phyloP scores from a whole-genome alignment of 179 eudicot genomes.

The Drosera spatulata region DNA sequence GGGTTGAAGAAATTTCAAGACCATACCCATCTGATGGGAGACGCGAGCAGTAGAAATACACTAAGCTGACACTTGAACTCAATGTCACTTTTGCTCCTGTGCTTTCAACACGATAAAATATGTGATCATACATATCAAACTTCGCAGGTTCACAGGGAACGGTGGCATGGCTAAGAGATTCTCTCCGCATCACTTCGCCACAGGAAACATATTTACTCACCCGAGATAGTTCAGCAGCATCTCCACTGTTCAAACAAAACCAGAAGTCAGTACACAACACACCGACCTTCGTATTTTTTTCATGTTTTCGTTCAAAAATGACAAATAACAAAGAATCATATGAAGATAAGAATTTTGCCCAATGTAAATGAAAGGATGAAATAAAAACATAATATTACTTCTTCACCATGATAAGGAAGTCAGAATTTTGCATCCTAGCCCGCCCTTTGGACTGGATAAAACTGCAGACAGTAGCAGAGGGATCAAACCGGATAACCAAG shows the following conservation, averaged over 20 bases:
- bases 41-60: conserved; percentile 79
- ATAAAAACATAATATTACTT: conserved; percentile 22
- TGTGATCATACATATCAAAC: conserved; percentile 24
- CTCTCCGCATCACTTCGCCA: conserved; percentile 66
- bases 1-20: conserved; percentile 1
- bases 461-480: conserved; percentile 71
- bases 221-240: conserved; percentile 26
- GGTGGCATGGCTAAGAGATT: conserved; percentile 53
- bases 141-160: conserved; percentile 65
- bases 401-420: conserved; percentile 62
- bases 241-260: conserved; percentile 39
- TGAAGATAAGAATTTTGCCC: no score
- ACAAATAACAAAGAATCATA: no score
- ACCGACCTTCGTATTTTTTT: no score
- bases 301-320: no score
- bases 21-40: conserved; percentile 91
- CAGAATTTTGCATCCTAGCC: conserved; percentile 77
- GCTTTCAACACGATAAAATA: conserved; percentile 54
- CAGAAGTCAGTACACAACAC: background rate
- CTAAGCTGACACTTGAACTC: conserved; percentile 55
- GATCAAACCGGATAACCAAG: conserved; percentile 84
- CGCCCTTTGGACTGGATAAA: conserved; percentile 99
- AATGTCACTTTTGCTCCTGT: conserved; percentile 78
- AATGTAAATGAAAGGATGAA: no score
- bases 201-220: conserved; percentile 44